Evolutionary conservation across 2,329 filamentous ascomycete genomes (phyloP), one percentile per base, ranked within the genome.

Genomic region (Pseudogymnoascus sp.): DNA sequence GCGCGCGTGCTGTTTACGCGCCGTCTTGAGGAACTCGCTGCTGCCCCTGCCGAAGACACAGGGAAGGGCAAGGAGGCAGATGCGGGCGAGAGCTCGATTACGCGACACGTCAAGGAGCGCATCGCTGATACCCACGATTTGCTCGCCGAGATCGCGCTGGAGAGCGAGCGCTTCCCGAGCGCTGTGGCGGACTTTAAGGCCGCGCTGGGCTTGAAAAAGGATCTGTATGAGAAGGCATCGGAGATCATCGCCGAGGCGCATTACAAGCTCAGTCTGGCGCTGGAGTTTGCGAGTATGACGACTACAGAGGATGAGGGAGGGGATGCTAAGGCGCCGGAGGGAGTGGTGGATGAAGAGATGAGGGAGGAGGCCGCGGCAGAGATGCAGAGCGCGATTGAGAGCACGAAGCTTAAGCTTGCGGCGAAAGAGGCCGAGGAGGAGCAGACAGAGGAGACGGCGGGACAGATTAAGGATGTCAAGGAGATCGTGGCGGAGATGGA

Each of bases 131-230:
- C 91, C 7, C 91, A 97, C 73, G 92, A 97, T 73, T 83, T 96
- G 62, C 89, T 97, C 65, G 90, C 92, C 8, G 94, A 99, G 76
- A 97, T 99, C 65, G 95, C 90, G n/a, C 81, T 99, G 29, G 94
- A 99, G 77, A 96, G 94, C 68, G 94, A 97, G 76, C 87, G 84
- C 69, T 99, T 96, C 72, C 81, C 84, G 43, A 88, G 91, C 68
- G 93, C 94, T n/a, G 90, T 96, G 61, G 82, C 85, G 55, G 94
- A 99, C 75, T 86, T 91, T 61, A 86, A 86, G 68, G 84, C 88
- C 12, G 87, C 92, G 1, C 83, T 97, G 59, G 83, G 83, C 41
- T 84, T 95, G 70, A 95, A 95, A 76, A 77, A 90, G 68, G 82
- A 89, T 60, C 81, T 97, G 2, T 92, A 91, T 72, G 83, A 90